Evolutionary conservation across 352 stramenopile species (phyloP).

Genomic region (Peronospora farinosa): DNA sequence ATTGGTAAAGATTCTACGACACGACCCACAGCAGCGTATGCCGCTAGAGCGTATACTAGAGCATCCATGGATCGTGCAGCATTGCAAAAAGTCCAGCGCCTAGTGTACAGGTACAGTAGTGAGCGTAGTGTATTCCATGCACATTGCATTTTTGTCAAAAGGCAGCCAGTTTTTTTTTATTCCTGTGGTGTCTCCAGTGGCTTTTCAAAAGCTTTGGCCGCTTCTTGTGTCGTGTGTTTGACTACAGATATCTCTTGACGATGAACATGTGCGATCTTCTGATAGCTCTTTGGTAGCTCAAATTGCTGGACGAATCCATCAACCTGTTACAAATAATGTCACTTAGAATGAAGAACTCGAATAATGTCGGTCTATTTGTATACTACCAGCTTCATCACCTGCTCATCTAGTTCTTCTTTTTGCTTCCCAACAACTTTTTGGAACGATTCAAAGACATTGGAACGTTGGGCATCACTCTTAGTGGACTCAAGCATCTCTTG

Average conservation of each 20-base stretch:
- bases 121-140: slow-evolving; percentile 31
- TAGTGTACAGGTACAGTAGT: slow-evolving; percentile 29
- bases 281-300: slow-evolving; percentile 56
- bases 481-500: slow-evolving; percentile 55
- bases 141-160: slow-evolving; percentile 20
- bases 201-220: slow-evolving; percentile 8
- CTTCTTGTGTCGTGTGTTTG: slow-evolving; percentile 8
- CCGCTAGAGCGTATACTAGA: slow-evolving; percentile 87
- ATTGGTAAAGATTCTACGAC: slow-evolving; percentile 91
- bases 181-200: slow-evolving; percentile 10
- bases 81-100: slow-evolving; percentile 29
- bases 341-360: slow-evolving; percentile 3
- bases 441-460: slow-evolving; percentile 56
- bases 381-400: slow-evolving; percentile 27
- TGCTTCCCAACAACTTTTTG: slow-evolving; percentile 39
- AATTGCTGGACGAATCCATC: slow-evolving; percentile 75
- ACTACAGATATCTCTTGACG: slow-evolving; percentile 23
- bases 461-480: slow-evolving; percentile 43
- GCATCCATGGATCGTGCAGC: slow-evolving; percentile 93
- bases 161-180: slow-evolving; percentile 3
- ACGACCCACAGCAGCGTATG: slow-evolving; percentile 93
- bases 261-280: slow-evolving; percentile 59
- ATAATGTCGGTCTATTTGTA: neutral
- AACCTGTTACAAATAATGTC: slow-evolving; percentile 24
- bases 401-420: slow-evolving; percentile 60